Percentiles rank a stretch among this genome's conserved stretches.
Conservation (phyloP, 306 rosid genomes). For the Acacia confusa region DNA sequence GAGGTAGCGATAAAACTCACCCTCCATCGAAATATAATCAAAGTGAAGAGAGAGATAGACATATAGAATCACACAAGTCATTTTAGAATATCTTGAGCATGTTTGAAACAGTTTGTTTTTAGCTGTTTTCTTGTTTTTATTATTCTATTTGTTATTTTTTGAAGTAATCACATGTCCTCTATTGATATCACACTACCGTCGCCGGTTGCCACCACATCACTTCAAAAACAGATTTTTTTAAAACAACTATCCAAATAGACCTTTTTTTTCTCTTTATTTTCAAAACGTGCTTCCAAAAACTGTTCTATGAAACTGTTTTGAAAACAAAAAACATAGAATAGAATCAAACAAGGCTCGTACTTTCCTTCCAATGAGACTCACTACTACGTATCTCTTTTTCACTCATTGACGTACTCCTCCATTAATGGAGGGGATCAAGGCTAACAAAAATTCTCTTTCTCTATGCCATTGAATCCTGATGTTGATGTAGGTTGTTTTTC, state of each 20-base stretch:
- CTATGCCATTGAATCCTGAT: not conserved
- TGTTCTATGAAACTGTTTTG: no score
- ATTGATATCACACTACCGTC: no score
- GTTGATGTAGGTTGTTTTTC: slow-evolving; percentile 59
- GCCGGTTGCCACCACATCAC: fast-evolving
- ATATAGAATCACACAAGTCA: not conserved
- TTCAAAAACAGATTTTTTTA: no score
- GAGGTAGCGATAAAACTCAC: not conserved
- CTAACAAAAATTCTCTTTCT: not conserved
- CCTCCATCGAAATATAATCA: not conserved
- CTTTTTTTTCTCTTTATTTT: no score
- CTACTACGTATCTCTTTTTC: not conserved
- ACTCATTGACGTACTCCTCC: not conserved
- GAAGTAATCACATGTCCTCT: no score
- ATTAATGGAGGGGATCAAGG: not conserved
- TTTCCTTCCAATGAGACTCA: not conserved
- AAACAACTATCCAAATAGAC: no score
- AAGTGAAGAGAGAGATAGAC: not conserved
- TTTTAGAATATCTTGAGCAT: not conserved
- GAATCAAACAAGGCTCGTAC: not conserved
- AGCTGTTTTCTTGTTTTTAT: no score
- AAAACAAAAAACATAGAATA: no score
- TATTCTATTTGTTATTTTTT: no score
- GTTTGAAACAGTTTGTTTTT: no score
- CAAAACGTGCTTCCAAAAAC: no score